Conservation (phyloP, 768 basidiomycete species). For the Mycena capillaripes region DNA sequence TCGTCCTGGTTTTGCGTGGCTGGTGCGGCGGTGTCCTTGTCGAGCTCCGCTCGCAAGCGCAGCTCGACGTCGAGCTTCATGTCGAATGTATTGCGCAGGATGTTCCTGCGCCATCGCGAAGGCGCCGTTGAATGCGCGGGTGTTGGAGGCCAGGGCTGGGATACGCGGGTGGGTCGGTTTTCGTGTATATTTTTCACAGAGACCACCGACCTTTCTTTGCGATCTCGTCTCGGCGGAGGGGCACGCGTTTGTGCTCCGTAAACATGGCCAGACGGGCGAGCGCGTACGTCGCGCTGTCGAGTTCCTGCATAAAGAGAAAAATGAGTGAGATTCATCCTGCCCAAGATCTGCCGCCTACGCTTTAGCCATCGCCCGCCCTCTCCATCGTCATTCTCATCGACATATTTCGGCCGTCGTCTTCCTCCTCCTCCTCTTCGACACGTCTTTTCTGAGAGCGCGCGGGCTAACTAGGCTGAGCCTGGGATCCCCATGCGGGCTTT, state of each 20-base stretch:
- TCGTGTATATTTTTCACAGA: no score
- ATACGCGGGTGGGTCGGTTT: not conserved
- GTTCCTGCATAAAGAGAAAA: no score
- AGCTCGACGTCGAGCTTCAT: slow-evolving; percentile 92
- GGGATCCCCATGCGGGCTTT: slow-evolving; percentile 54
- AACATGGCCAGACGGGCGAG: slow-evolving; percentile 89
- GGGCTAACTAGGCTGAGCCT: slow-evolving; percentile 51
- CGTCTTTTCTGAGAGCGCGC: slow-evolving; percentile 50
- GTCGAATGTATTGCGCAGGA: slow-evolving; percentile 76
- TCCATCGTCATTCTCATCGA: slow-evolving; percentile 55
- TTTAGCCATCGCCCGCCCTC: slow-evolving; percentile 52
- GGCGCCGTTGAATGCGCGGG: slow-evolving; percentile 74
- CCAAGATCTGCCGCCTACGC: slow-evolving; percentile 55
- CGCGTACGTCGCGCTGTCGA: slow-evolving; percentile 74
- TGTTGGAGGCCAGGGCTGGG: slow-evolving; percentile 52
- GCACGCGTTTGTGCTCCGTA: slow-evolving; percentile 76
- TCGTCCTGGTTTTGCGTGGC: no score
- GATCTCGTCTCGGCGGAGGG: slow-evolving; percentile 87
- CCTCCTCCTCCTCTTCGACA: slow-evolving; percentile 39
- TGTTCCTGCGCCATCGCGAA: slow-evolving; percentile 74
- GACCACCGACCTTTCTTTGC: slow-evolving; percentile 85
- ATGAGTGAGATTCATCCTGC: no score
- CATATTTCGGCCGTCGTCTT: slow-evolving; percentile 50
- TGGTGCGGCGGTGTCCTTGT: slow-evolving; percentile 54
- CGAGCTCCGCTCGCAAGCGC: slow-evolving; percentile 69